Conservation (phyloP, 1,284 basidiomycete genomes). For the Moesziomyces parantarcticus region DNA sequence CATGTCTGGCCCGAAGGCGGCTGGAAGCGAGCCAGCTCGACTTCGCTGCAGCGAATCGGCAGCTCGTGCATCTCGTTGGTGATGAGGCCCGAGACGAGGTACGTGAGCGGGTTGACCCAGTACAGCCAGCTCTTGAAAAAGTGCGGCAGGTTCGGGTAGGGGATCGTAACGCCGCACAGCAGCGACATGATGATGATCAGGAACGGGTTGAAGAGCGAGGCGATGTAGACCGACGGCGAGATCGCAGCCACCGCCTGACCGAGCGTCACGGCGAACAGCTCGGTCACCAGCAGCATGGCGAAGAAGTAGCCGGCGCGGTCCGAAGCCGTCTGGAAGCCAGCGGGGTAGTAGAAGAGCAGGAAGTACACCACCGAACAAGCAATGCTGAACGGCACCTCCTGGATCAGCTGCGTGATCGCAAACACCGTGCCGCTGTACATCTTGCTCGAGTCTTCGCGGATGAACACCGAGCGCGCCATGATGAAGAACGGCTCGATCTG, state of each 20-base stretch:
- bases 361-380: slow-evolving; percentile 29
- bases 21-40: slow-evolving; percentile 75
- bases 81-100: slow-evolving; percentile 71
- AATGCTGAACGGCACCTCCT: slow-evolving; percentile 38
- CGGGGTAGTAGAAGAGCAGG: slow-evolving; percentile 37
- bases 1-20: slow-evolving; percentile 83
- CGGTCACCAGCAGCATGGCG: slow-evolving; percentile 23
- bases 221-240: slow-evolving; percentile 74
- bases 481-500: slow-evolving; percentile 43
- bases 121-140: slow-evolving; percentile 29
- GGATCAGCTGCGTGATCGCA: slow-evolving; percentile 28
- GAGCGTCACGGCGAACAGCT: slow-evolving; percentile 79
- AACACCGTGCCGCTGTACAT: slow-evolving; percentile 39
- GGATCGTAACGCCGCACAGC: slow-evolving; percentile 77
- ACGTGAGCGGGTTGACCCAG: slow-evolving; percentile 28
- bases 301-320: slow-evolving; percentile 39
- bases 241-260: slow-evolving; percentile 79
- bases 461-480: slow-evolving; percentile 23
- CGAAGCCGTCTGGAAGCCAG: slow-evolving; percentile 21
- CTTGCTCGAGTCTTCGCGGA: slow-evolving; percentile 40
- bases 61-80: slow-evolving; percentile 83
- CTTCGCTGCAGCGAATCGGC: slow-evolving; percentile 74
- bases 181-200: slow-evolving; percentile 73
- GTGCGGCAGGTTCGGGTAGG: slow-evolving; percentile 62
- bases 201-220: slow-evolving; percentile 75